phyloP scores from a whole-genome alignment of 2,329 filamentous ascomycete genomes.

The Ceratocystis eucalypticola region DNA sequence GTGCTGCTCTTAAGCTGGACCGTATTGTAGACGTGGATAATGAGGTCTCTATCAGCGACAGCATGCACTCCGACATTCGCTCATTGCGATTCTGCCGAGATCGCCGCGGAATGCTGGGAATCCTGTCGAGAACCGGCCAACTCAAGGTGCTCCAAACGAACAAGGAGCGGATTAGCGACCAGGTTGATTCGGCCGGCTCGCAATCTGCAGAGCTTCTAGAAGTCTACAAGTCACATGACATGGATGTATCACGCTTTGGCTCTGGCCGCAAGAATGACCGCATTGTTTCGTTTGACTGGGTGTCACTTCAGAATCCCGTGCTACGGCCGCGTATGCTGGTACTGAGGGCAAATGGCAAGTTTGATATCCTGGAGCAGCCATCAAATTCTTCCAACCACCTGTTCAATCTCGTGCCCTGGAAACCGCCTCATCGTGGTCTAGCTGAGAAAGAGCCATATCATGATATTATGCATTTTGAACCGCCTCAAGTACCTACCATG shows the following conservation, averaged over 20 bases:
- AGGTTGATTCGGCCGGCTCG: slow-evolving; percentile 21
- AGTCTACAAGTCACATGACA: slow-evolving; percentile 45
- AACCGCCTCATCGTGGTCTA: slow-evolving; percentile 43
- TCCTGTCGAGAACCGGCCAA: slow-evolving; percentile 49
- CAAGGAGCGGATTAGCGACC: slow-evolving; percentile 35
- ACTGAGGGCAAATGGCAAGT: slow-evolving; percentile 45
- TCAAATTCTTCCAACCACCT: slow-evolving; percentile 44
- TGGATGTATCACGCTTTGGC: slow-evolving; percentile 45
- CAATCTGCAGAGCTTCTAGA: slow-evolving; percentile 41
- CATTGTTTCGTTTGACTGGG: slow-evolving; percentile 56
- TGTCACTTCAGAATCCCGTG: slow-evolving; percentile 43
- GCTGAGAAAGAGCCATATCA: slow-evolving; percentile 41
- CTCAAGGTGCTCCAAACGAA: slow-evolving; percentile 47
- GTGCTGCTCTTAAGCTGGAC: slow-evolving; percentile 45
- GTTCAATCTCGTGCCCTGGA: slow-evolving; percentile 49
- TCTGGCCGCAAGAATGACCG: slow-evolving; percentile 41
- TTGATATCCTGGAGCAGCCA: slow-evolving; percentile 50
- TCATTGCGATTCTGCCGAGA: slow-evolving; percentile 51
- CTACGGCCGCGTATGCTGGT: slow-evolving; percentile 46
- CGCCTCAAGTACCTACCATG: slow-evolving; percentile 38
- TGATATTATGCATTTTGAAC: slow-evolving; percentile 45
- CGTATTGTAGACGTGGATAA: slow-evolving; percentile 43
- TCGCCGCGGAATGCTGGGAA: slow-evolving; percentile 45
- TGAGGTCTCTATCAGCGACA: slow-evolving; percentile 36
- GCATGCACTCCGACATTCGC: slow-evolving; percentile 47